Evolutionary conservation across 2,329 filamentous ascomycete genomes (phyloP).

Genomic region (Aspergillus nomiae): DNA sequence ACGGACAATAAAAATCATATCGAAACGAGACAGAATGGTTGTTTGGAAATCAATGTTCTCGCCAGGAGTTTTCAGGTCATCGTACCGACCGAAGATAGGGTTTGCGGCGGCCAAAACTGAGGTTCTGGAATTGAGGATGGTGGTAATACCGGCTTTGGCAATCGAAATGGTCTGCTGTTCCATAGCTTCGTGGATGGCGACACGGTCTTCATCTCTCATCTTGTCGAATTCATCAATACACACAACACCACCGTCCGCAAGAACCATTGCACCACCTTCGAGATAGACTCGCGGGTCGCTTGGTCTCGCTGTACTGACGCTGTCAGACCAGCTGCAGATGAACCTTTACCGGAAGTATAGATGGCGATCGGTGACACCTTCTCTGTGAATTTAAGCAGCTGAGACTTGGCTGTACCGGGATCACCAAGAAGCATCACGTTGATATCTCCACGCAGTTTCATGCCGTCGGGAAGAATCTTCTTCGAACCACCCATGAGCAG

Average conservation of each 20-base stretch:
- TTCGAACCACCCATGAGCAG: conserved; percentile 92
- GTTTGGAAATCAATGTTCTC: conserved; percentile 99
- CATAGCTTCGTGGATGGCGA: conserved; percentile 99
- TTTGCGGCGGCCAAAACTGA: conserved; percentile 95
- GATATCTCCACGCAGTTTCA: conserved; percentile 96
- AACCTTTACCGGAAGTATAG: conserved; percentile 98
- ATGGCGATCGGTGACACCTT: conserved; percentile 96
- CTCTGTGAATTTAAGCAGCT: conserved; percentile 95
- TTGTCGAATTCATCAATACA: conserved; percentile 99
- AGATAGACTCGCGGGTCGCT: conserved; percentile 91
- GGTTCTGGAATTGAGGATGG: conserved; percentile 92
- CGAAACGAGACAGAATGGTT: conserved; percentile 95
- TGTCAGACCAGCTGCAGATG: conserved; percentile 94
- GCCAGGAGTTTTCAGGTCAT: conserved; percentile 94
- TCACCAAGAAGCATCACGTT: conserved; percentile 96
- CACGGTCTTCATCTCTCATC: conserved; percentile 97
- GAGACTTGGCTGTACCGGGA: conserved; percentile 96
- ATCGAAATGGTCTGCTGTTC: conserved; percentile 99
- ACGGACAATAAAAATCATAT: conserved; percentile 99
- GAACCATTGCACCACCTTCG: conserved; percentile 96
- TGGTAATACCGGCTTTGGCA: conserved; percentile 97
- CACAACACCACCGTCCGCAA: conserved; percentile 93
- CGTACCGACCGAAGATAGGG: conserved; percentile 95
- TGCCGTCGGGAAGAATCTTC: conserved; percentile 95
- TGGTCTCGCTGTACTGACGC: conserved; percentile 94